Base-by-base conservation (phyloP, 805 yeast genomes). In the Wickerhamiella spandovensis region DNA sequence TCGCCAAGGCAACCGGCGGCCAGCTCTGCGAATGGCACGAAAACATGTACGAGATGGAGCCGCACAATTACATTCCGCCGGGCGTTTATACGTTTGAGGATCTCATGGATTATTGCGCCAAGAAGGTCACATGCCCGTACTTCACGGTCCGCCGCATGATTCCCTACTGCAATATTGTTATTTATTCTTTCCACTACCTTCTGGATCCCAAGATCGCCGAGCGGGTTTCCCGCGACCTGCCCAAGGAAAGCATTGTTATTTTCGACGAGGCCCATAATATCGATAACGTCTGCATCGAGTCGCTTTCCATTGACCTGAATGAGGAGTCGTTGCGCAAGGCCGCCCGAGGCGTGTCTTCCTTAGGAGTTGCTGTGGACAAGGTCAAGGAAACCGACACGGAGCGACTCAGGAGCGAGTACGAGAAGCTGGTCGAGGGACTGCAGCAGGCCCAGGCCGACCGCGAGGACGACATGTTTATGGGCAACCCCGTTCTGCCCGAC, bases 211-310 rank as follows among this genome's bases (percentile, higher is more conserved):
- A 92, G 63, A 92, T 92, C 64, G 92, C 97, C 1, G 96, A 88
- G 56, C 73, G 98, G 54, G 99, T 92, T 20, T 88, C 97, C 5
- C 78, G 75, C 55, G 97, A 92, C 62, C 75, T 92, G 47, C 84
- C 95, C 18, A 86, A 88, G 57, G 97, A 92, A 61, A 77, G 94
- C 49, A 92, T 92, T 53, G 84, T 92, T 54, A 94, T 92, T 39
- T 92, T 92, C 63, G 99, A 92, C 69, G 99, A 92, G 70, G 98
- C 98, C 46, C 99, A 92, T 66, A 92, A 92, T 68, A 92, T 92
- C 51, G 98, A 92, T 73, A 92, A 92, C 72, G 99, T 92, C 51
- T 92, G 99, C 70, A 92, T 92, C 51, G 99, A 92, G 66, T 85
- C 97, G 0, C 67, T 92, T 42, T 86, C 96, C 5, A 74, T 92